A percentile compares a stretch with the other conserved stretches of the same genome.
Evolutionary conservation across 2,329 filamentous ascomycete species (phyloP).

Genomic region (Trichoderma koningiopsis): DNA sequence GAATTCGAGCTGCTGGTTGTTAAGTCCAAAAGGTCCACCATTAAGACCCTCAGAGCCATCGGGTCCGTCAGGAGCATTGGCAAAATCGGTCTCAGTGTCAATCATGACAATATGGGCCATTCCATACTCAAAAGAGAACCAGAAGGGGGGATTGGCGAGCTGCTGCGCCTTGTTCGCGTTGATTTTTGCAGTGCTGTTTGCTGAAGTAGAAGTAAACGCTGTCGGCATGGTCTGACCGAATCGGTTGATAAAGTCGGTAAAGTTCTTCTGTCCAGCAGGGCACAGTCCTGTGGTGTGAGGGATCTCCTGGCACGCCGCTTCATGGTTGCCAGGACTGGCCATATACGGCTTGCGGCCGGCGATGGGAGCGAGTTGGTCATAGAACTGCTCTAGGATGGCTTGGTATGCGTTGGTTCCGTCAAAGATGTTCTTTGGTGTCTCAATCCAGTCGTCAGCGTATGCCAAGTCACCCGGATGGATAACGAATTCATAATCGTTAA

Average conservation of each 20-base stretch:
- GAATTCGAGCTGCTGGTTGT: conserved; percentile 55
- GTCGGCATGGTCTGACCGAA: conserved; percentile 51
- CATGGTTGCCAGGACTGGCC: conserved; percentile 55
- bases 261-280: conserved; percentile 59
- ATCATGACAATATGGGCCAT: conserved; percentile 37
- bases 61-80: conserved; percentile 35
- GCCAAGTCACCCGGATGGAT: conserved; percentile 58
- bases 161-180: conserved; percentile 48
- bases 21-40: conserved; percentile 52
- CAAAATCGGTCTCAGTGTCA: conserved; percentile 41
- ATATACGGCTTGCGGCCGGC: conserved; percentile 55
- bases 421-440: conserved; percentile 48
- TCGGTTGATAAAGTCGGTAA: conserved; percentile 60
- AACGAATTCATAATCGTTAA: conserved; percentile 58
- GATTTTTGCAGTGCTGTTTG: conserved; percentile 43
- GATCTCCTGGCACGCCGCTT: conserved; percentile 55
- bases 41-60: conserved; percentile 38
- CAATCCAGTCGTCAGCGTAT: conserved; percentile 61
- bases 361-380: conserved; percentile 45
- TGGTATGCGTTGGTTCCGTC: conserved; percentile 56
- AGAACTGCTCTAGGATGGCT: conserved; percentile 60
- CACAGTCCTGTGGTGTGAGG: conserved; percentile 43
- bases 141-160: conserved; percentile 35
- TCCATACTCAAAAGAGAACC: conserved; percentile 35
- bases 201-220: conserved; percentile 52